Evolutionary conservation across 164 flowering plant species (phyloP), one percentile per base, ranked within the genome.

Genomic region (Taxillus chinensis): DNA sequence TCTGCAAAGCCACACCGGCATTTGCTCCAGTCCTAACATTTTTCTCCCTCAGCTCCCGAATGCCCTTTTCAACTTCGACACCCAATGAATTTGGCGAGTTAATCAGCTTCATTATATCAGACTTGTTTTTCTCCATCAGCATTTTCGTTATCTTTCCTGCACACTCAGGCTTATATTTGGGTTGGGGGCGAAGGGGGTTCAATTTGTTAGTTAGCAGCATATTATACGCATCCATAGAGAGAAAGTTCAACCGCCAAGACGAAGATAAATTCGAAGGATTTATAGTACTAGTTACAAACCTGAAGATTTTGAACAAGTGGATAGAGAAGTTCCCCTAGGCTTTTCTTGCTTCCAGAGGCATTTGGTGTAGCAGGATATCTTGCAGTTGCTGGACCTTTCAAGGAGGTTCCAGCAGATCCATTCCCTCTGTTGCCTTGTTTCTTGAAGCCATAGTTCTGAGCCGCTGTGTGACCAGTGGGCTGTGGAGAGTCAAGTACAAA

Each of bases 11-110:
- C n/a, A 8, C 8, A n/a, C 7, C 27, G 15, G 54, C 5, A 15
- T 51, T 55, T 46, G 45, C 39, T 42, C 46, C 62, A 8, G 38
- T 57, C 27, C 45, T 16, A 50, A 53, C 49, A 41, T 59, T 64
- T 39, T 55, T 58, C 45, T 66, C 55, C 59, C 62, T 55, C 59
- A 61, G 62, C 61, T 41, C 55, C 63, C 52, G 66, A 58, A n/a
- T 62, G 3, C 63, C 63, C 50, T 63, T 39, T 27, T 16, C 65
- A 45, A 55, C 64, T 45, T 64, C 41, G 11, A 5, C 40, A 52
- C 17, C 55, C 59, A 58, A 43, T 8, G 54, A 57, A 39, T 62
- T 59, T 15, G 60, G 66, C 9, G 57, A 68, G 3, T 41, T 16
- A 3, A 68, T n/a, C 38, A 59, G 41, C 52, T 64, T 58, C 13